Conservation (phyloP, 2,329 filamentous ascomycete species). For the Clarireedia hainanense region DNA sequence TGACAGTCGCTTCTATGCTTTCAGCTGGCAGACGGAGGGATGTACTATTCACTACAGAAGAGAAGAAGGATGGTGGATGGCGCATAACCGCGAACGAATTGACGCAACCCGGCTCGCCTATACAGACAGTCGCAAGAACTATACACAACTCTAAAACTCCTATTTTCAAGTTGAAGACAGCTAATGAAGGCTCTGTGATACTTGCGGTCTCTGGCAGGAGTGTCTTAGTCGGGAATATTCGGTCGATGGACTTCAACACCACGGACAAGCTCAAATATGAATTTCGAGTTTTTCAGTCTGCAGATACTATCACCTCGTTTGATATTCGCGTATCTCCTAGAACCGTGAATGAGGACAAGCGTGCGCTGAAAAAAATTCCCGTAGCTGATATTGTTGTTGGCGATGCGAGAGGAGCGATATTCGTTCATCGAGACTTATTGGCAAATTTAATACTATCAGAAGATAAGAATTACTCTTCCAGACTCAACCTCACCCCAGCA, state of each 20-base stretch:
- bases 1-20: constrained; percentile 30
- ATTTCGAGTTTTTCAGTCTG: constrained; percentile 49
- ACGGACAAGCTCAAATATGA: constrained; percentile 44
- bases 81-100: constrained; percentile 30
- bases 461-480: constrained; percentile 20
- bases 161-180: constrained; percentile 42
- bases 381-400: constrained; percentile 72
- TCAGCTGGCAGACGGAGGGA: constrained; percentile 27
- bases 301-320: constrained; percentile 58
- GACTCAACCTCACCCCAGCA: constrained; percentile 40
- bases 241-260: constrained; percentile 26
- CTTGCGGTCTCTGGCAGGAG: constrained; percentile 45
- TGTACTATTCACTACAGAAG: constrained; percentile 30
- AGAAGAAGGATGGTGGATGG: constrained; percentile 25
- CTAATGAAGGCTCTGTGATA: constrained; percentile 50
- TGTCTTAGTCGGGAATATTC: constrained; percentile 52
- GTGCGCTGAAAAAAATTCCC: constrained; percentile 26
- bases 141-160: constrained; percentile 34
- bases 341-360: constrained; percentile 15
- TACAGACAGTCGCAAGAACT: constrained; percentile 26
- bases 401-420: constrained; percentile 66
- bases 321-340: constrained; percentile 46
- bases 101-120: constrained; percentile 25
- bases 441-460: constrained; percentile 40
- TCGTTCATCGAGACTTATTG: constrained; percentile 72